Percentiles rank a stretch among this genome's conserved stretches.
Evolutionary conservation across 2,329 filamentous ascomycete genomes (phyloP).

Genomic region (Cordyceps tenuipes): DNA sequence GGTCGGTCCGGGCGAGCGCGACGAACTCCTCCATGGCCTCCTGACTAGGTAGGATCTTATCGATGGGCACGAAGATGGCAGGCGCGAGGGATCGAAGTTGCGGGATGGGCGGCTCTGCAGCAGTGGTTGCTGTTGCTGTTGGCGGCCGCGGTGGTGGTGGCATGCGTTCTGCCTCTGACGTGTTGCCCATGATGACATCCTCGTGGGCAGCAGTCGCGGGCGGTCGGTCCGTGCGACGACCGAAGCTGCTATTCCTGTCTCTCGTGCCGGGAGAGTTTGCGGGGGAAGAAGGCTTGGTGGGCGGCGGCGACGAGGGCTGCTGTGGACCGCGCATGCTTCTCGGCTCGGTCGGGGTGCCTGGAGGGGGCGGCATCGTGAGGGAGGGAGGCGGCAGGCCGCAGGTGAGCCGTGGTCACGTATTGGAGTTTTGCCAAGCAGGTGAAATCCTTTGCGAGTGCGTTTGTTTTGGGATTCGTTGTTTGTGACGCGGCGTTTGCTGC

Average conservation of each 20-base stretch:
- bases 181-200: background rate
- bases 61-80: constrained; percentile 28
- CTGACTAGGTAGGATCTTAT: constrained; percentile 16
- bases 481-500: background rate
- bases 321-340: background rate
- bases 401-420: background rate
- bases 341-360: background rate
- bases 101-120: constrained; percentile 14
- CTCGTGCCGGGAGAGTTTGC: background rate
- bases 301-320: background rate
- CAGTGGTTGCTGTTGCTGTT: background rate
- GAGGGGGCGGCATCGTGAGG: background rate
- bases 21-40: constrained; percentile 20
- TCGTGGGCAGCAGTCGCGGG: background rate
- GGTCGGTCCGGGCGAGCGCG: constrained; percentile 21
- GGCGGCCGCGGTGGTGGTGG: background rate
- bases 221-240: background rate
- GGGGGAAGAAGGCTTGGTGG: background rate
- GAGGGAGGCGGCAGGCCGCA: background rate
- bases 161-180: background rate
- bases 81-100: constrained; percentile 18
- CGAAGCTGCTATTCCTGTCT: background rate
- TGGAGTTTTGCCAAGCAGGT: background rate
- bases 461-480: too few species aligned
- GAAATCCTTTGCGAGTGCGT: background rate